These are phyloP conservation scores for Plasmodium ovale DNA, from an alignment of 169 alveolate genomes.

Conservation along the genomic window DNA sequence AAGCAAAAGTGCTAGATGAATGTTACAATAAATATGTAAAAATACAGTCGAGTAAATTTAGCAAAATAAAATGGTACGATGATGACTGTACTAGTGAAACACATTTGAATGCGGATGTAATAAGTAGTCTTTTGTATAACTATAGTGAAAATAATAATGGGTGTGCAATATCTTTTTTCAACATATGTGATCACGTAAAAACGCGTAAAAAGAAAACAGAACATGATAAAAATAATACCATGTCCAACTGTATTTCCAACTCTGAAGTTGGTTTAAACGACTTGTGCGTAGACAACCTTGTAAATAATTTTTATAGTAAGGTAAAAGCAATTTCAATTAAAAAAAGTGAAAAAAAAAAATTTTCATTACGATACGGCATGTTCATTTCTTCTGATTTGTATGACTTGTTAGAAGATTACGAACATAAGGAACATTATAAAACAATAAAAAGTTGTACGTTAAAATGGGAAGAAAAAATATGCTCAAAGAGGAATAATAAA, in stretches of 20 bases:
- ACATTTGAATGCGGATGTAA: neutral
- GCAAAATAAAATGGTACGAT: constrained; percentile 13
- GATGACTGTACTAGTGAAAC: constrained; percentile 32
- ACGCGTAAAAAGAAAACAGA: neutral
- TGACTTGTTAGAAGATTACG: constrained; percentile 52
- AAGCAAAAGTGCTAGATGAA: neutral
- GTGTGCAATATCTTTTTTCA: constrained; percentile 55
- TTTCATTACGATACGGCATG: constrained; percentile 26
- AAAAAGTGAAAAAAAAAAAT: constrained; percentile 24
- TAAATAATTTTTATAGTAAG: constrained; percentile 31
- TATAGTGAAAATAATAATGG: constrained; percentile 22
- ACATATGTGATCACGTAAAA: constrained; percentile 1
- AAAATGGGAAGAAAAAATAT: constrained; percentile 27
- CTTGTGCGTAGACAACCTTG: neutral
- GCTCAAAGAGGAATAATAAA: neutral
- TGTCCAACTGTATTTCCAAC: neutral
- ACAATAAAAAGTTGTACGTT: constrained; percentile 64
- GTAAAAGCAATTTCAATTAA: neutral
- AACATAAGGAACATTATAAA: constrained; percentile 32
- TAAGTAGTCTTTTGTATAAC: constrained; percentile 18
- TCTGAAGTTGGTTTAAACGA: neutral
- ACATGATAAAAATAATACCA: neutral
- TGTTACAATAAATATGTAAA: constrained; percentile 23
- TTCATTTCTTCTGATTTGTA: neutral
- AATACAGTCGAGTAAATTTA: constrained; percentile 1